phyloP scores from a whole-genome alignment of 805 yeast genomes.

The Nematodospora valgi region DNA sequence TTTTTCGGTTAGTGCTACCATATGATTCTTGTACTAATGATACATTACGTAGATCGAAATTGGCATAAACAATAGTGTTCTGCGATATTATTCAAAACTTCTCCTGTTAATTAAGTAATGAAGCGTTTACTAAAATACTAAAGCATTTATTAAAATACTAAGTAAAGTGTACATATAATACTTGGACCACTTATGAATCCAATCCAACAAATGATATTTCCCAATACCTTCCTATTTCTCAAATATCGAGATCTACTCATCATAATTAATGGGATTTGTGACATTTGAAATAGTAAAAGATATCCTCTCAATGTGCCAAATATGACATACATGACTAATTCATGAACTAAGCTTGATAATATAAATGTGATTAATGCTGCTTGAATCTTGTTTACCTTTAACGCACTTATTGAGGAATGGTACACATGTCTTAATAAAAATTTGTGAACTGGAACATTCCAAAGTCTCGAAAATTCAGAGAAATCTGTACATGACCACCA shows the following conservation, averaged over 20 bases:
- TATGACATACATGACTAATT: slow-evolving; percentile 85
- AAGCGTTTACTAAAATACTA: no score
- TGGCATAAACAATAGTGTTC: no score
- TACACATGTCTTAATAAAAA: slow-evolving; percentile 91
- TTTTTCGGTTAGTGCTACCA: no score
- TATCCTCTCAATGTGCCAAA: slow-evolving; percentile 81
- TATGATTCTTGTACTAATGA: no score
- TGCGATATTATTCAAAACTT: no score
- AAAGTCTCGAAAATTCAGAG: slow-evolving; percentile 88
- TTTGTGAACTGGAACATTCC: slow-evolving; percentile 94
- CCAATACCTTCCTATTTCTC: slow-evolving; percentile 55
- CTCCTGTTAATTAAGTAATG: no score
- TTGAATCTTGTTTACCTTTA: slow-evolving; percentile 56
- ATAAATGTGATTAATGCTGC: slow-evolving; percentile 81
- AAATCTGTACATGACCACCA: slow-evolving; percentile 98
- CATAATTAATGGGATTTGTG: slow-evolving; percentile 76
- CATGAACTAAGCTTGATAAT: slow-evolving; percentile 82
- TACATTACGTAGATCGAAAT: no score
- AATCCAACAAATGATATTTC: slow-evolving; percentile 84
- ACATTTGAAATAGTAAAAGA: slow-evolving; percentile 76
- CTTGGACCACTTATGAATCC: slow-evolving; percentile 92
- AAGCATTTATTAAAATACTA: slow-evolving; percentile 53
- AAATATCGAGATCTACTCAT: slow-evolving; percentile 59
- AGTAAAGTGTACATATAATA: slow-evolving; percentile 76
- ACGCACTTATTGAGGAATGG: slow-evolving; percentile 79